phyloP scores from a whole-genome alignment of 2,329 filamentous ascomycete genomes.

The Taxawa tesnikishii region DNA sequence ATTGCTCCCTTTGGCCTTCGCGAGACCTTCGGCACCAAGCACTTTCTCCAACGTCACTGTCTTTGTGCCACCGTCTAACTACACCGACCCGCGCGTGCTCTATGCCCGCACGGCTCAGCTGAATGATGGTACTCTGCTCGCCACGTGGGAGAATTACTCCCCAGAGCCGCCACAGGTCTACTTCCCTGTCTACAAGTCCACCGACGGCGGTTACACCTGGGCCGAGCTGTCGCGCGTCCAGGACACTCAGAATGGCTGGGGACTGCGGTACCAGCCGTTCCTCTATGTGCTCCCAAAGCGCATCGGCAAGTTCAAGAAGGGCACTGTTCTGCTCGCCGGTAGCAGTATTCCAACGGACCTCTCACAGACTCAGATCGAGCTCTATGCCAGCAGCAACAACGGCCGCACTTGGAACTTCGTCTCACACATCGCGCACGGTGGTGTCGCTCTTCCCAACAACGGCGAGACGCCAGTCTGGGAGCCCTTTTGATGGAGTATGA shows the following conservation, averaged over 20 bases:
- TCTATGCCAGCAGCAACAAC: constrained; percentile 51
- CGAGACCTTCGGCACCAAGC: too few species aligned
- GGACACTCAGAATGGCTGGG: constrained; percentile 52
- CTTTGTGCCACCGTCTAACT: constrained; percentile 14
- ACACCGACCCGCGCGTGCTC: constrained; percentile 27
- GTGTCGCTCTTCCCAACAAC: constrained; percentile 50
- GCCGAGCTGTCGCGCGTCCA: constrained; percentile 48
- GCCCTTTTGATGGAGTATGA: constrained; percentile 52
- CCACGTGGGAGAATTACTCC: constrained; percentile 44
- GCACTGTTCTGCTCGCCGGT: constrained; percentile 51
- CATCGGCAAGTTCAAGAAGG: constrained; percentile 46
- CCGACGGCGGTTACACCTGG: constrained; percentile 43
- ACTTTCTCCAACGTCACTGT: constrained; percentile 10
- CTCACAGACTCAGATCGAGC: constrained; percentile 52
- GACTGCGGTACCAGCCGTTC: constrained; percentile 57
- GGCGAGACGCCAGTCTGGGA: constrained; percentile 56
- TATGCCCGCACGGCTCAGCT: constrained; percentile 40
- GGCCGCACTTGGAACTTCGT: constrained; percentile 51
- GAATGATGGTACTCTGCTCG: constrained; percentile 27
- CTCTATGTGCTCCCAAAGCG: constrained; percentile 49
- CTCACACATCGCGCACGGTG: constrained; percentile 51
- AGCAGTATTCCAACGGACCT: constrained; percentile 48
- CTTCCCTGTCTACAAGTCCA: constrained; percentile 34
- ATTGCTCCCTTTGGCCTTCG: too few species aligned
- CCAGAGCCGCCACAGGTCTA: constrained; percentile 32